phyloP scores from a whole-genome alignment of 495 filamentous ascomycete genomes.

The Hypoxylon intermedium region DNA sequence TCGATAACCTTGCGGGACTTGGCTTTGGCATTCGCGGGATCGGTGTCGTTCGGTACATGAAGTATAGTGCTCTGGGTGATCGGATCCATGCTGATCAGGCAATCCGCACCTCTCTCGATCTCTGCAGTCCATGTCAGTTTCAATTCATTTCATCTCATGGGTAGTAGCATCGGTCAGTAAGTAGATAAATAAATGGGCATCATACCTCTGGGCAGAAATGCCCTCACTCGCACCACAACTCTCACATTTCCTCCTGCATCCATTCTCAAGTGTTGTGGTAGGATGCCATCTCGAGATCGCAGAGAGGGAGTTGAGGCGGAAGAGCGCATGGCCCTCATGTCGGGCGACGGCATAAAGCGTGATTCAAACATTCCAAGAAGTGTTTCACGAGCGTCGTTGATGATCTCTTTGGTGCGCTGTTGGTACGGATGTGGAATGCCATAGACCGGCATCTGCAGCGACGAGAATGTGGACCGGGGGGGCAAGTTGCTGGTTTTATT shows the following conservation, averaged over 20 bases:
- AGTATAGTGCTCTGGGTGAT: slow-evolving; percentile 80
- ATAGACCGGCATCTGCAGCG: slow-evolving; percentile 36
- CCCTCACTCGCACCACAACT: slow-evolving; percentile 91
- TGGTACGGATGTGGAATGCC: slow-evolving; percentile 37
- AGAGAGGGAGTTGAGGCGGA: slow-evolving; percentile 73
- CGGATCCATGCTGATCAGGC: slow-evolving; percentile 90
- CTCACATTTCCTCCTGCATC: slow-evolving; percentile 84
- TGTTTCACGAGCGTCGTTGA: slow-evolving; percentile 52
- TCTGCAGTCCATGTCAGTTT: slow-evolving; percentile 59
- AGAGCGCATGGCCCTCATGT: slow-evolving; percentile 55
- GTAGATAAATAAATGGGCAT: slow-evolving; percentile 12
- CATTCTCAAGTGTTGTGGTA: slow-evolving; percentile 55
- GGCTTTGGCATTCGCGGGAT: slow-evolving; percentile 70
- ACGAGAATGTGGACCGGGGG: neutral
- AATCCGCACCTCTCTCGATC: slow-evolving; percentile 76
- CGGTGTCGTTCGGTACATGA: slow-evolving; percentile 67
- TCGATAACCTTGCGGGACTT: slow-evolving; percentile 79
- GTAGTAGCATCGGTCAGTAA: slow-evolving; percentile 5
- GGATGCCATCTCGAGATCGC: slow-evolving; percentile 72
- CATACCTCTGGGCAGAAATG: slow-evolving; percentile 86
- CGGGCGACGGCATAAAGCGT: slow-evolving; percentile 54
- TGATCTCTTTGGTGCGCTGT: slow-evolving; percentile 39
- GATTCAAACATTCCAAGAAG: slow-evolving; percentile 56
- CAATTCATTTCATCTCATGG: neutral
- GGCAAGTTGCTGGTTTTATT: slow-evolving; percentile 28